Percentiles rank a stretch among this genome's conserved stretches.
These are phyloP conservation scores for Mortierella sp. DNA, from an alignment of 371 early-diverging fungal genomes.

Conservation along the genomic window DNA sequence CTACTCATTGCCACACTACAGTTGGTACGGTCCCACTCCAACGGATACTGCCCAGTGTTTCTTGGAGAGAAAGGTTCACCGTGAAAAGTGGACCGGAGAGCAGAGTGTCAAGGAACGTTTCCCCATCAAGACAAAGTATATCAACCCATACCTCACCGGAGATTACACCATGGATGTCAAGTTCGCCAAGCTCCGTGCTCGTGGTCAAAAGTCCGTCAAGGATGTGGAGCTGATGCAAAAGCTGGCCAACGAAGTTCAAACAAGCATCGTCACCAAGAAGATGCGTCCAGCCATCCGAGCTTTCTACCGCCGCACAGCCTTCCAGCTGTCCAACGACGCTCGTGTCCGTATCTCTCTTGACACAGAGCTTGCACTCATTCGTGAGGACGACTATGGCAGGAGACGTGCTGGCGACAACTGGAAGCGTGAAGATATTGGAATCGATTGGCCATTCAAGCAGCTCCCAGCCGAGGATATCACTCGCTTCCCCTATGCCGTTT, in stretches of 20 bases:
- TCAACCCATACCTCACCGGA: slow-evolving; percentile 89
- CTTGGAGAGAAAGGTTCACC: slow-evolving; percentile 98
- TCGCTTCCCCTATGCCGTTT: slow-evolving; percentile 96
- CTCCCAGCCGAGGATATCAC: slow-evolving; percentile 85
- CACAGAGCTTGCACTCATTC: slow-evolving; percentile 95
- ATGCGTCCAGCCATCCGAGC: slow-evolving; percentile 88
- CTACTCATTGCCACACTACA: slow-evolving; percentile 7
- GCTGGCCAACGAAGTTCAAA: slow-evolving; percentile 89
- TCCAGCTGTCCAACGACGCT: slow-evolving; percentile 96
- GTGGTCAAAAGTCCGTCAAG: slow-evolving; percentile 81
- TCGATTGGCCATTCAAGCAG: slow-evolving; percentile 93
- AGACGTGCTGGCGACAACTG: slow-evolving; percentile 89
- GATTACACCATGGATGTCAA: slow-evolving; percentile 82
- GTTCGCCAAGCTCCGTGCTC: slow-evolving; percentile 86
- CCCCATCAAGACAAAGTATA: slow-evolving; percentile 94
- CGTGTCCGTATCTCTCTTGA: slow-evolving; percentile 95
- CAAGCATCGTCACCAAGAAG: slow-evolving; percentile 76
- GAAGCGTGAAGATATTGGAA: slow-evolving; percentile 94
- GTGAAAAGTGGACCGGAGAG: slow-evolving; percentile 98
- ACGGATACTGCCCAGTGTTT: slow-evolving; percentile 86
- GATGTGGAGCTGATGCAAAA: slow-evolving; percentile 83
- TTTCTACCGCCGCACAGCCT: slow-evolving; percentile 97
- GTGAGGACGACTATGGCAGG: slow-evolving; percentile 90
- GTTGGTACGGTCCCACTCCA: slow-evolving; percentile 94
- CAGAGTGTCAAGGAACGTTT: slow-evolving; percentile 96